Conservation (phyloP, 192 early-diverging fungal genomes). For the Dissophora globulifera region DNA sequence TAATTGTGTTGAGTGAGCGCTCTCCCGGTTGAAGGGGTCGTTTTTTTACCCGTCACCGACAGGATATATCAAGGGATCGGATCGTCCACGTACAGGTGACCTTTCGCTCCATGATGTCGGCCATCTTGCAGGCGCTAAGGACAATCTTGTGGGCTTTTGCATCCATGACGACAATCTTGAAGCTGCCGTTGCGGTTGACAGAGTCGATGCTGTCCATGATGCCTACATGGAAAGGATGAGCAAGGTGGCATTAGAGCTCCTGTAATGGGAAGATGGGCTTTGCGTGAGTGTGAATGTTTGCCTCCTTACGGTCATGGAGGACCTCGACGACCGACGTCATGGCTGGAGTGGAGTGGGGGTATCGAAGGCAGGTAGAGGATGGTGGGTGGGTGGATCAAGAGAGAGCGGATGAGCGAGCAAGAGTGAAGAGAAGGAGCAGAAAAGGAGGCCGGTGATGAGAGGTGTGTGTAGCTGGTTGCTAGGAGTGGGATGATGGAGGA, state of each 20-base stretch:
- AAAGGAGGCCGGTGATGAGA: too few species aligned
- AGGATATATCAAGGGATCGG: too few species aligned
- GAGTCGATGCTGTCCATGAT: slow-evolving; percentile 81
- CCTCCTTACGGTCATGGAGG: slow-evolving; percentile 37
- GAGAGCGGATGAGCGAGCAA: too few species aligned
- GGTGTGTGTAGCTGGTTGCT: too few species aligned
- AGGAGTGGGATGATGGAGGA: not conserved
- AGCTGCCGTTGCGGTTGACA: slow-evolving; percentile 75
- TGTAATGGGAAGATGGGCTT: not conserved
- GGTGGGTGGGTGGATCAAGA: too few species aligned
- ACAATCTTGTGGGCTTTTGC: slow-evolving; percentile 76
- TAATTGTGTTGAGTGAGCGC: too few species aligned
- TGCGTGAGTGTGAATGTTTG: not conserved
- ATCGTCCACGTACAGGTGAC: slow-evolving; percentile 66
- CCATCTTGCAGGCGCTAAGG: slow-evolving; percentile 80
- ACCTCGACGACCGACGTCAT: slow-evolving; percentile 33
- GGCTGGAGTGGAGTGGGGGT: not conserved
- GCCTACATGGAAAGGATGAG: slow-evolving; percentile 47
- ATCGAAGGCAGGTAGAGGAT: not conserved
- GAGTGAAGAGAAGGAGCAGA: too few species aligned
- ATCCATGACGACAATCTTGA: slow-evolving; percentile 89
- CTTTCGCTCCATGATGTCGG: slow-evolving; percentile 70
- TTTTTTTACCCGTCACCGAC: too few species aligned
- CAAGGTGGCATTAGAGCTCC: not conserved
- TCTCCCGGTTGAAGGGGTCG: too few species aligned